Conservation (phyloP, 2,329 filamentous ascomycete species). For the Dothiorella sarmentorum region DNA sequence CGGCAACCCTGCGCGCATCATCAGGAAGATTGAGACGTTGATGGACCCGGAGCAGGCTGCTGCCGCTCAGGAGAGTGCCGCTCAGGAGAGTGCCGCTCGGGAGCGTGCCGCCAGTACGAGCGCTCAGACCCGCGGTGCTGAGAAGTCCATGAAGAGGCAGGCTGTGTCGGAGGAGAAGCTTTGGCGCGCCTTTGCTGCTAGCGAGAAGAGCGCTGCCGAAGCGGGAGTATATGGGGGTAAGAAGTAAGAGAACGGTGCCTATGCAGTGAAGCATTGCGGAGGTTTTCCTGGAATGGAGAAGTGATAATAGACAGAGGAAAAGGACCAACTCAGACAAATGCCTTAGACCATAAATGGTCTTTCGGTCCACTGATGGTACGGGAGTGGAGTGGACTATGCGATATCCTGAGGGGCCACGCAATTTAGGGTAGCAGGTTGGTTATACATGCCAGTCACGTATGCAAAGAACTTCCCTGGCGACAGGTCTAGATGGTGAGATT, state of each 20-base stretch:
- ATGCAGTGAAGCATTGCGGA: not conserved
- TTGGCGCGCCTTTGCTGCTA: constrained; percentile 15
- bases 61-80: constrained; percentile 36
- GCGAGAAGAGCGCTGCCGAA: constrained; percentile 11
- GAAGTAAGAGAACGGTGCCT: not conserved
- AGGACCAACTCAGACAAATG: too few relatives aligned
- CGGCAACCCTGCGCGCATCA: constrained; percentile 63
- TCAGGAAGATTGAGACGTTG: constrained; percentile 43
- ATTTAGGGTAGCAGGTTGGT: too few relatives aligned
- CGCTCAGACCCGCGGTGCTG: not conserved
- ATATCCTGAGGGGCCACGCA: too few relatives aligned
- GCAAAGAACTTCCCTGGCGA: too few relatives aligned
- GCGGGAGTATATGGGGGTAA: not conserved
- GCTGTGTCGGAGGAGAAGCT: constrained; percentile 12
- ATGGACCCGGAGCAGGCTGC: constrained; percentile 50
- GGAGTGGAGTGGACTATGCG: too few relatives aligned
- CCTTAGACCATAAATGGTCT: not conserved
- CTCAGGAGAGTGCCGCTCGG: not conserved
- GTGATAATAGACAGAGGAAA: too few relatives aligned
- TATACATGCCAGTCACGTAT: too few relatives aligned
- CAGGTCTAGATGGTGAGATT: not conserved
- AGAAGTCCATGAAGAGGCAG: constrained; percentile 3
- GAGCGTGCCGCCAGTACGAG: not conserved
- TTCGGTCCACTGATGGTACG: too few relatives aligned
- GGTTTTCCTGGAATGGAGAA: too few relatives aligned